These are phyloP conservation scores for Incumbomyces delicatus DNA, from an alignment of 2,329 filamentous ascomycete species.

Conservation along the genomic window DNA sequence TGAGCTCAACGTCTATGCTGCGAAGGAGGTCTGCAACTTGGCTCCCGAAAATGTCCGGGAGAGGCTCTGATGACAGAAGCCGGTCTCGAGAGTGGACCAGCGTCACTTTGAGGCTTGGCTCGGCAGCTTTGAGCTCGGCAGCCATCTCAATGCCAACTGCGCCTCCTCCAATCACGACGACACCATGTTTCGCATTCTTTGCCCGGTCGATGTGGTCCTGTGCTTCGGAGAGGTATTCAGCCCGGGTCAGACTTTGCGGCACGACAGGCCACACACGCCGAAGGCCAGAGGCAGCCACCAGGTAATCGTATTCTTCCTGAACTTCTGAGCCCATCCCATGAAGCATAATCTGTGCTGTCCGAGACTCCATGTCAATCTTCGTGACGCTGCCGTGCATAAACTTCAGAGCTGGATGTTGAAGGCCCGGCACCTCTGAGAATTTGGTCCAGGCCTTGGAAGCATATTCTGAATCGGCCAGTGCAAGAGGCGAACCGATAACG, in stretches of 20 bases:
- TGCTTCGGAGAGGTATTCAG: slow-evolving; percentile 55
- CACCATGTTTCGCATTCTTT: slow-evolving; percentile 43
- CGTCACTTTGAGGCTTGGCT: slow-evolving; percentile 57
- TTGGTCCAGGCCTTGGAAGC: slow-evolving; percentile 61
- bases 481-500: slow-evolving; percentile 64
- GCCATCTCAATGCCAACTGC: slow-evolving; percentile 78
- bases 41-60: slow-evolving; percentile 61
- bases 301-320: slow-evolving; percentile 55
- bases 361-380: slow-evolving; percentile 49
- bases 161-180: slow-evolving; percentile 67
- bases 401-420: slow-evolving; percentile 53
- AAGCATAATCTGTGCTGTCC: slow-evolving; percentile 49
- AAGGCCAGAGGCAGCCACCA: slow-evolving; percentile 63
- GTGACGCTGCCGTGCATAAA: slow-evolving; percentile 58
- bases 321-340: slow-evolving; percentile 34
- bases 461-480: slow-evolving; percentile 54
- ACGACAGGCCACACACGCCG: slow-evolving; percentile 63
- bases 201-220: slow-evolving; percentile 50
- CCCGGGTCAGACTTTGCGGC: slow-evolving; percentile 53
- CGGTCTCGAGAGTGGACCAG: slow-evolving; percentile 63
- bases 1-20: slow-evolving; percentile 55
- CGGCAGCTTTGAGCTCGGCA: slow-evolving; percentile 60
- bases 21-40: slow-evolving; percentile 48
- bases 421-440: slow-evolving; percentile 55
- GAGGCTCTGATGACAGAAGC: slow-evolving; percentile 62